A percentile compares a stretch with the other conserved stretches of the same genome.
phyloP scores from a whole-genome alignment of 2,329 filamentous ascomycete species.

The Xylaria sp. region DNA sequence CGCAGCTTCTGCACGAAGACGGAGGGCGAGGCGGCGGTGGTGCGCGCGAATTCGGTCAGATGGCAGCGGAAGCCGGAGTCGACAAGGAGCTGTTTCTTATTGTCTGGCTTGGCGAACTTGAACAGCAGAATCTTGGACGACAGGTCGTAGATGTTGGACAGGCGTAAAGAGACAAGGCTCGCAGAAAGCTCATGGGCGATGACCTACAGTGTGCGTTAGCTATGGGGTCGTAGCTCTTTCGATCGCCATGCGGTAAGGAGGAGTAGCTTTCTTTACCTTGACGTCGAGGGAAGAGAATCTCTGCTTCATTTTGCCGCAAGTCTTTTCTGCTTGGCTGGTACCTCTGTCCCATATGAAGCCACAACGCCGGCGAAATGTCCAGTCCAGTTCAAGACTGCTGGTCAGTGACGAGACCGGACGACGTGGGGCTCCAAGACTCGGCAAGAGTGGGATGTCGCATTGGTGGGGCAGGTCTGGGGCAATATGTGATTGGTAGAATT shows the following conservation, averaged over 20 bases:
- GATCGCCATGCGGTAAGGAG: neutral
- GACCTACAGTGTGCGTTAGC: slow-evolving; percentile 66
- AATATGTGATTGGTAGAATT: slow-evolving; percentile 6
- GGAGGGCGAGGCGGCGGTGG: slow-evolving; percentile 85
- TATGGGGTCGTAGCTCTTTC: neutral
- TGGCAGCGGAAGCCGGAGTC: slow-evolving; percentile 98
- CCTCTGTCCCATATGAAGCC: neutral
- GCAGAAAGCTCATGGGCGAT: slow-evolving; percentile 92
- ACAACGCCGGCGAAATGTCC: neutral
- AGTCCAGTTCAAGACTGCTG: neutral
- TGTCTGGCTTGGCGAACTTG: slow-evolving; percentile 91
- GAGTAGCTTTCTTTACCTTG: slow-evolving; percentile 54
- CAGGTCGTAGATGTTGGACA: slow-evolving; percentile 95
- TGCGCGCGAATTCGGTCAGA: slow-evolving; percentile 88
- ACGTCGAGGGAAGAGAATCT: slow-evolving; percentile 68
- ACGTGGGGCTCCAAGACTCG: slow-evolving; percentile 28
- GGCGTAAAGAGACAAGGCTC: slow-evolving; percentile 79
- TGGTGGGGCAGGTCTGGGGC: slow-evolving; percentile 5
- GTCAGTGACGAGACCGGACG: slow-evolving; percentile 10
- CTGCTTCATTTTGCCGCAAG: slow-evolving; percentile 61
- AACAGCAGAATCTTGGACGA: slow-evolving; percentile 95
- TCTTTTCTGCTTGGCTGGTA: neutral
- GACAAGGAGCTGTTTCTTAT: slow-evolving; percentile 89
- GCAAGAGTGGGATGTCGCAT: slow-evolving; percentile 27
- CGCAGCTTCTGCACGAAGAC: slow-evolving; percentile 85